Evolutionary conservation across 2,329 filamentous ascomycete species (phyloP).

Genomic region (Scedosporium boydii): DNA sequence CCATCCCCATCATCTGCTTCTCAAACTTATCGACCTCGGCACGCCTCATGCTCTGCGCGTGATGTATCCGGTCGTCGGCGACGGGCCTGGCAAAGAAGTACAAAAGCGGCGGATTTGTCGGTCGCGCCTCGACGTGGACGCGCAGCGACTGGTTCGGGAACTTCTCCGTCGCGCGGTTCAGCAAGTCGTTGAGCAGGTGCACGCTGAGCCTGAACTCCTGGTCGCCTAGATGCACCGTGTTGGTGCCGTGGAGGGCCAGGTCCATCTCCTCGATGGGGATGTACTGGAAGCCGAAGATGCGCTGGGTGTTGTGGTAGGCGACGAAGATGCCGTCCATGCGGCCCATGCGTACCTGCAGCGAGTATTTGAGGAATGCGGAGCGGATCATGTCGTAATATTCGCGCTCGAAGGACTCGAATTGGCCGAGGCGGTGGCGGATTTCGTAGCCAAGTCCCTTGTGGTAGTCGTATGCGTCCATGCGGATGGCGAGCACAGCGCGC

Average conservation of each 20-base stretch:
- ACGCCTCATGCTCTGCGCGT: conserved; percentile 61
- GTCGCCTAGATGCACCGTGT: conserved; percentile 59
- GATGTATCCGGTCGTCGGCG: conserved; percentile 57
- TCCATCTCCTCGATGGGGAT: conserved; percentile 84
- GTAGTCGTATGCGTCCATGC: conserved; percentile 70
- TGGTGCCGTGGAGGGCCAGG: conserved; percentile 71
- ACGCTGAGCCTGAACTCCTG: conserved; percentile 79
- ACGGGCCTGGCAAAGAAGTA: conserved; percentile 89
- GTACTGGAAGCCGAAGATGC: conserved; percentile 98
- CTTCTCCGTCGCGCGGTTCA: conserved; percentile 63
- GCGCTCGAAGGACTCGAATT: conserved; percentile 85
- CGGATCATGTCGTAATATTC: conserved; percentile 97
- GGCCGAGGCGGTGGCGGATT: conserved; percentile 64
- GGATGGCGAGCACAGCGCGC: conserved; percentile 79
- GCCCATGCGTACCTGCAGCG: conserved; percentile 90
- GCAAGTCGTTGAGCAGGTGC: conserved; percentile 64
- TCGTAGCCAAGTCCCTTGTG: conserved; percentile 78
- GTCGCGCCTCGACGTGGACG: conserved; percentile 71
- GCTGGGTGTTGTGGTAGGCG: conserved; percentile 87
- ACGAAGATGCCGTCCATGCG: conserved; percentile 99
- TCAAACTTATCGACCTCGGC: conserved; percentile 62
- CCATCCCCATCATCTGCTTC: conserved; percentile 45
- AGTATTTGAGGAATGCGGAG: conserved; percentile 91
- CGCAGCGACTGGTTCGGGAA: conserved; percentile 72
- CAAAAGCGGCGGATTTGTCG: conserved; percentile 54